These are phyloP conservation scores for Mortierella sp. DNA, from an alignment of 371 early-diverging fungal species.

Conservation along the genomic window DNA sequence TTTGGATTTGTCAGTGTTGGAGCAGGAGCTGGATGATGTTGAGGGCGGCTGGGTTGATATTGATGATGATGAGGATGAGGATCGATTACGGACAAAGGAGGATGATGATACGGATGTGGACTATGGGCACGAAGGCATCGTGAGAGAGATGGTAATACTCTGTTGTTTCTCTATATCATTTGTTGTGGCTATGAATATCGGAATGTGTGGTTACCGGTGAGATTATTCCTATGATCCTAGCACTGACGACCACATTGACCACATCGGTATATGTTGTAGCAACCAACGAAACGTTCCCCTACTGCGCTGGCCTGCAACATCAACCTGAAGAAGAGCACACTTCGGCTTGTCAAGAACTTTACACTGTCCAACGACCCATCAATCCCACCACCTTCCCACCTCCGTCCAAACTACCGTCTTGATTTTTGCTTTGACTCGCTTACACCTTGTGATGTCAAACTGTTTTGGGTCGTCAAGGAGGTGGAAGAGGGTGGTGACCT, in stretches of 20 bases:
- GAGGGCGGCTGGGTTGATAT: conserved; percentile 54
- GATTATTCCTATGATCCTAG: too few relatives aligned
- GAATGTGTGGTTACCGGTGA: too few relatives aligned
- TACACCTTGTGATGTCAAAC: conserved; percentile 47
- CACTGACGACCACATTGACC: too few relatives aligned
- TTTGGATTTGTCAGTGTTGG: conserved; percentile 37
- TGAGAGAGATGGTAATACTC: conserved; percentile 49
- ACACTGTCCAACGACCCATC: conserved; percentile 36
- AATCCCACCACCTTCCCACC: conserved; percentile 25
- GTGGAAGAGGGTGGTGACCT: conserved; percentile 44
- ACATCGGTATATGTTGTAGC: conserved; percentile 23
- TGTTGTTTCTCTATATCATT: not conserved
- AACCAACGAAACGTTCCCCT: conserved; percentile 51
- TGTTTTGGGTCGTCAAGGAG: conserved; percentile 52
- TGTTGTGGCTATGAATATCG: not conserved
- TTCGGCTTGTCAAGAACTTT: conserved; percentile 47
- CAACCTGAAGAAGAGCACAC: conserved; percentile 50
- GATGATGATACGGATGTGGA: conserved; percentile 27
- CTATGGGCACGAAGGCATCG: conserved; percentile 34
- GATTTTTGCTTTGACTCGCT: conserved; percentile 48
- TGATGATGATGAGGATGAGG: conserved; percentile 30
- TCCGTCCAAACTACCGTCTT: conserved; percentile 47
- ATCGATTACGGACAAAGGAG: not conserved
- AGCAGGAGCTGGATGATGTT: conserved; percentile 48
- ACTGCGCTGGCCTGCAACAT: conserved; percentile 48